Base-by-base conservation (phyloP, 306 rosid genomes). In the Sicyos edulis region DNA sequence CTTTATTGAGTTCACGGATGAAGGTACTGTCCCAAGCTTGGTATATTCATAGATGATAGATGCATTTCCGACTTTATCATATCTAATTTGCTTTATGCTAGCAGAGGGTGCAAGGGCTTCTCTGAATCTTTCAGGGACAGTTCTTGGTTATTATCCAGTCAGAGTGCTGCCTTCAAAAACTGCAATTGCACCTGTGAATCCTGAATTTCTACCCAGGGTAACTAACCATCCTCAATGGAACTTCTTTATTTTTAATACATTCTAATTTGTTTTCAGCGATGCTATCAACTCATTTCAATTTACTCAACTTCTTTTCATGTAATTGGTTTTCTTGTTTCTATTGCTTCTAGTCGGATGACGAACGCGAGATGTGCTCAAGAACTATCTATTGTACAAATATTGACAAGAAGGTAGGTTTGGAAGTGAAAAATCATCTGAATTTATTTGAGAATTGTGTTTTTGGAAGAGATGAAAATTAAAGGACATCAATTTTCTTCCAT, bases 111-210 rank as follows among this genome's bases (percentile, higher is more conserved):
- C 99, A 69, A 82, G 96, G 84, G 81, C 92, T 86, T 96, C 99
- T 70, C 75, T 89, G 78, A 91, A 50, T 85, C 88, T 93, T 69
- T 91, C 99, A 6, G 99, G 97, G 58, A 93, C 99, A 32, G 89
- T 93, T 93, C 96, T 93, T 21, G 99, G 99, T 12, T 91, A 82
- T 68, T 93, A 91, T 21, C 97, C 97, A 1, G 83, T 93, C 62
- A 84, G 92, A 83, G 97, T 93, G 79, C 99, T 93, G 60, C 99
- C 99, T 80, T 93, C 97, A 62, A 93, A 93, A 79, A 93, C 99
- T 81, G 99, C 97, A 59, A 93, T 93, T 78, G 97, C 99, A 53
- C 99, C 97, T 10, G 99, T 93, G 71, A 88, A 93, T 72, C 99
- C 97, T 20, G 83, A 96, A 51, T 91, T 82, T 86, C 84, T 93